phyloP scores from a whole-genome alignment of 2,329 filamentous ascomycete genomes.

The Pseudogymnoascus sp. region DNA sequence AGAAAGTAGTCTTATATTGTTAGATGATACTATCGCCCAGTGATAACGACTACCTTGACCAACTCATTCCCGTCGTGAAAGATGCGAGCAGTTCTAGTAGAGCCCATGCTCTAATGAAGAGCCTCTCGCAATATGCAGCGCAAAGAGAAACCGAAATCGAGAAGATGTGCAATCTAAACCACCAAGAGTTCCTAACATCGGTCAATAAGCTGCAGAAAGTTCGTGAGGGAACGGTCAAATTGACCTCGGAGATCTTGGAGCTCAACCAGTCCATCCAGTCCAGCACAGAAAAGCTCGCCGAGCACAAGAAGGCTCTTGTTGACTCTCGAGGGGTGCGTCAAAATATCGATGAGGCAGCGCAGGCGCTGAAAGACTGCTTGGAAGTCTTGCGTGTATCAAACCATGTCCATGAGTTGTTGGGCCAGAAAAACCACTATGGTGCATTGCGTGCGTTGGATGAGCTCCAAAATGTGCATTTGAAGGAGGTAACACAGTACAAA shows the following conservation, averaged over 20 bases:
- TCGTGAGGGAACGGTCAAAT: constrained; percentile 76
- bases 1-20: neutral
- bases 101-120: constrained; percentile 65
- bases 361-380: constrained; percentile 81
- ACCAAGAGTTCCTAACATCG: constrained; percentile 90
- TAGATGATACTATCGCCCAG: constrained; percentile 90
- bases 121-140: constrained; percentile 71
- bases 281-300: constrained; percentile 87
- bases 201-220: constrained; percentile 91
- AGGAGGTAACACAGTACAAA: constrained; percentile 89
- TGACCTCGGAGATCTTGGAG: constrained; percentile 85
- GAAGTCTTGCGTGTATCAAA: constrained; percentile 90
- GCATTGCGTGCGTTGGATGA: constrained; percentile 91
- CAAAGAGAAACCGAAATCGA: constrained; percentile 90
- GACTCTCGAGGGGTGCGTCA: constrained; percentile 87
- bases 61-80: constrained; percentile 87
- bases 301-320: constrained; percentile 89
- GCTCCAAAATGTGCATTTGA: constrained; percentile 91
- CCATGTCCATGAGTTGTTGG: constrained; percentile 83
- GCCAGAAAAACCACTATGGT: constrained; percentile 91
- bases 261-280: constrained; percentile 91
- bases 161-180: constrained; percentile 86
- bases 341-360: constrained; percentile 88
- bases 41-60: constrained; percentile 89
- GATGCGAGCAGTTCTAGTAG: constrained; percentile 74